Percentiles rank a stretch among this genome's conserved stretches.
Conservation (phyloP, 2,329 filamentous ascomycete species). For the Exophiala viscosa region DNA sequence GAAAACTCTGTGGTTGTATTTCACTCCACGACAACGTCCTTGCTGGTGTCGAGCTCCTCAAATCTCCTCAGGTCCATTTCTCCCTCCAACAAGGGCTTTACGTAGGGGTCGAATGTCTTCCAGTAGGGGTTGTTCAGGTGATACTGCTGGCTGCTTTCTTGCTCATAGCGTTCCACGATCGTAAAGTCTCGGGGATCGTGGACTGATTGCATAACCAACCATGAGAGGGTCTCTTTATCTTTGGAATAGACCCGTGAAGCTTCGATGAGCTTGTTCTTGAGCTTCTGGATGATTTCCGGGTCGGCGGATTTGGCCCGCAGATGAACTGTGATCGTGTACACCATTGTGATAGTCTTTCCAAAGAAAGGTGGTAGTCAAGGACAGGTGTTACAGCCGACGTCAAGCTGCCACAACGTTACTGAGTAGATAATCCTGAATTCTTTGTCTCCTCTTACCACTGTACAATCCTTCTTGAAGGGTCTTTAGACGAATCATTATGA, state of each 20-base stretch:
- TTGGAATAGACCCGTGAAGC: constrained; percentile 69
- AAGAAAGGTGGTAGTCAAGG: background rate
- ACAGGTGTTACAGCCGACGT: no score
- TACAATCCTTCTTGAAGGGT: no score
- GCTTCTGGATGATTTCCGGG: constrained; percentile 59
- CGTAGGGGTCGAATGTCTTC: constrained; percentile 68
- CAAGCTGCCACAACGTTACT: no score
- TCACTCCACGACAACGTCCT: constrained; percentile 24
- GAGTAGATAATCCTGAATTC: no score
- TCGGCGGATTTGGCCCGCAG: constrained; percentile 66
- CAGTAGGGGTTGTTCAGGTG: constrained; percentile 68
- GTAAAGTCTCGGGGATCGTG: constrained; percentile 67
- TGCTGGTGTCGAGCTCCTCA: constrained; percentile 60
- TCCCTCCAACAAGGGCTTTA: constrained; percentile 61
- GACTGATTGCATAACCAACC: constrained; percentile 75
- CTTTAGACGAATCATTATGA: no score
- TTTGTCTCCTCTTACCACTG: no score
- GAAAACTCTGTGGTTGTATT: background rate
- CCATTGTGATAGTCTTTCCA: constrained; percentile 18
- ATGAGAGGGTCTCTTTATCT: constrained; percentile 66
- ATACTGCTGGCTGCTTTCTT: constrained; percentile 62
- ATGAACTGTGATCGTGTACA: constrained; percentile 31
- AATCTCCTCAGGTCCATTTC: constrained; percentile 67
- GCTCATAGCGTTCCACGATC: constrained; percentile 69
- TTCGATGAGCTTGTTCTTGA: constrained; percentile 70